A percentile compares a stretch with the other conserved stretches of the same genome.
These are phyloP conservation scores for Myxozyma mucilagina DNA, from an alignment of 805 yeast species.

Conservation along the genomic window DNA sequence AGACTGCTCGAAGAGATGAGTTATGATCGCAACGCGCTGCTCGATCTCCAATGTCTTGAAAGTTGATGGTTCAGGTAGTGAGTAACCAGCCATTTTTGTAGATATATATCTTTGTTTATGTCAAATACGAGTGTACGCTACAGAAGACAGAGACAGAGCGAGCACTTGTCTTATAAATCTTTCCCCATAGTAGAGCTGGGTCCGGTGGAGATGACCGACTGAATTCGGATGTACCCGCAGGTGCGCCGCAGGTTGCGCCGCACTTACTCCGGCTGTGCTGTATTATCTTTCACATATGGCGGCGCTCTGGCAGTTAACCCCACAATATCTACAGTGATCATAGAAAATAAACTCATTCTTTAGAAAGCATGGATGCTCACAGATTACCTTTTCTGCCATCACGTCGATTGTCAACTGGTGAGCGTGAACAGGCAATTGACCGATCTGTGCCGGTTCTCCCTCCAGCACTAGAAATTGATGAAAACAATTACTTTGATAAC, in stretches of 20 bases:
- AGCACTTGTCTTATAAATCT: neutral
- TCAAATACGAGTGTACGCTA: neutral
- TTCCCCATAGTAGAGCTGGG: neutral
- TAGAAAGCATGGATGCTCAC: neutral
- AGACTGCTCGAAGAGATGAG: conserved; percentile 68
- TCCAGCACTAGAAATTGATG: conserved; percentile 68
- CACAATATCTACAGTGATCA: neutral
- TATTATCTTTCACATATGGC: too few species aligned
- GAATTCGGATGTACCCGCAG: conserved; percentile 9
- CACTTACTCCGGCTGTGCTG: neutral
- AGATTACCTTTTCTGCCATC: conserved; percentile 13
- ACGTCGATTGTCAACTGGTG: conserved; percentile 28
- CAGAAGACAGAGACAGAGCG: neutral
- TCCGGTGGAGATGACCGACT: conserved; percentile 19
- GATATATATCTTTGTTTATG: neutral
- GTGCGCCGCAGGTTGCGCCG: conserved; percentile 3
- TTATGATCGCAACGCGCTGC: conserved; percentile 47
- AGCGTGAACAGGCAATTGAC: conserved; percentile 64
- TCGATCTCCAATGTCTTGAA: conserved; percentile 18
- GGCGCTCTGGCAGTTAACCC: neutral
- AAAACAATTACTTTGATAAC: conserved; percentile 69
- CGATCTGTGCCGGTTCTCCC: conserved; percentile 73
- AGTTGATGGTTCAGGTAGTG: conserved; percentile 24
- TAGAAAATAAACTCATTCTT: neutral
- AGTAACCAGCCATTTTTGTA: conserved; percentile 11